A percentile compares a stretch with the other conserved stretches of the same genome.
Conservation (phyloP, 495 filamentous ascomycete species). For the Aspergillus mulundensis region DNA sequence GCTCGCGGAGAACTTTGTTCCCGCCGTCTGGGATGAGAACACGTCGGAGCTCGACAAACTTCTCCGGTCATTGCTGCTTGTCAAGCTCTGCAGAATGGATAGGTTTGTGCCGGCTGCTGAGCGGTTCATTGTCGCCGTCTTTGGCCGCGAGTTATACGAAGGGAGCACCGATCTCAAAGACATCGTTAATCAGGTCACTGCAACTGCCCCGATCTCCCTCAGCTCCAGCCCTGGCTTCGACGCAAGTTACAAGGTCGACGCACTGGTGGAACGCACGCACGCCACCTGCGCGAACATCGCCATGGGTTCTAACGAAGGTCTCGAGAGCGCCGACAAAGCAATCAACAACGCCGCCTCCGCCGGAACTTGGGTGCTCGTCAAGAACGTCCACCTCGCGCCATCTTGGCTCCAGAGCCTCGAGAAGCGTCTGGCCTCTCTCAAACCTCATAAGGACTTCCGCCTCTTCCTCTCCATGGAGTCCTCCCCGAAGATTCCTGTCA, state of each 20-base stretch:
- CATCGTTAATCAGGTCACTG: slow-evolving; percentile 76
- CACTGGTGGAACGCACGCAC: slow-evolving; percentile 76
- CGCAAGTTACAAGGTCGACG: slow-evolving; percentile 97
- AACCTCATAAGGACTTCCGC: slow-evolving; percentile 89
- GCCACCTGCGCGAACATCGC: slow-evolving; percentile 91
- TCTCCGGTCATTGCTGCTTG: slow-evolving; percentile 78
- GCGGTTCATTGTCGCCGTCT: slow-evolving; percentile 81
- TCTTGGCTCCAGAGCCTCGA: slow-evolving; percentile 95
- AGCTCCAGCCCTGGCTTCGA: slow-evolving; percentile 96
- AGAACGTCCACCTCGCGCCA: slow-evolving; percentile 97
- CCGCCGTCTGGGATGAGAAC: slow-evolving; percentile 65
- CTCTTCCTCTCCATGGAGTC: slow-evolving; percentile 98
- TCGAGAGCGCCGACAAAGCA: slow-evolving; percentile 89
- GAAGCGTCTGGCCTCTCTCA: slow-evolving; percentile 92
- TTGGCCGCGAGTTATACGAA: slow-evolving; percentile 80
- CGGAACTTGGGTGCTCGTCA: slow-evolving; percentile 94
- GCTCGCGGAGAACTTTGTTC: slow-evolving; percentile 82
- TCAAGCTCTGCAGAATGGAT: slow-evolving; percentile 94
- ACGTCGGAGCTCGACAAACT: slow-evolving; percentile 65
- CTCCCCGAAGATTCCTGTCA: slow-evolving; percentile 94
- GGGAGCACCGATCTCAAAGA: slow-evolving; percentile 78
- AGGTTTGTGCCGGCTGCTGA: slow-evolving; percentile 90
- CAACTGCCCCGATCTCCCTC: slow-evolving; percentile 82
- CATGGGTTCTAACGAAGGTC: slow-evolving; percentile 95
- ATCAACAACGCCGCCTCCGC: slow-evolving; percentile 88